Evolutionary conservation across 1,284 basidiomycete species (phyloP).

Genomic region (Apiotrichum brassicae): DNA sequence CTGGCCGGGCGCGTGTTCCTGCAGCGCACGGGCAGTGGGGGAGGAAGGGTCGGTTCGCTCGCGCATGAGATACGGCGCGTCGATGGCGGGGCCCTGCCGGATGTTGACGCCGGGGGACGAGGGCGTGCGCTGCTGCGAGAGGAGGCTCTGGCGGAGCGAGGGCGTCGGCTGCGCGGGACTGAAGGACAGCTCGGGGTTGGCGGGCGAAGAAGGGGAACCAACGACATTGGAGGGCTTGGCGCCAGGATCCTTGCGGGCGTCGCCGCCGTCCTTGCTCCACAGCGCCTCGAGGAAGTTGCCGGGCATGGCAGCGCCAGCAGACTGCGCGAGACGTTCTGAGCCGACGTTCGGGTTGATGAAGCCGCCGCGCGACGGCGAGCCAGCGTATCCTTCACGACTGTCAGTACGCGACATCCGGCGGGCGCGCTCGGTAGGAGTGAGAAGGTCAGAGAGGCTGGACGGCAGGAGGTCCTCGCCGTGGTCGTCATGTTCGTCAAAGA

Average conservation of each 20-base stretch:
- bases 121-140: slow-evolving; percentile 29
- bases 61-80: slow-evolving; percentile 29
- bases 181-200: slow-evolving; percentile 26
- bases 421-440: slow-evolving; percentile 74
- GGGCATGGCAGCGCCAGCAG: slow-evolving; percentile 39
- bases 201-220: not conserved
- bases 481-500: slow-evolving; percentile 47
- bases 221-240: not conserved
- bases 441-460: slow-evolving; percentile 72
- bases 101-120: slow-evolving; percentile 9
- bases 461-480: slow-evolving; percentile 82
- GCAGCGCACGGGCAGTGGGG: slow-evolving; percentile 34
- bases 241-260: slow-evolving; percentile 24
- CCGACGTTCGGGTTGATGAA: slow-evolving; percentile 21
- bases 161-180: slow-evolving; percentile 21
- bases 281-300: slow-evolving; percentile 39
- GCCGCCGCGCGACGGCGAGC: slow-evolving; percentile 23
- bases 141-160: slow-evolving; percentile 25
- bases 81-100: slow-evolving; percentile 17
- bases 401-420: slow-evolving; percentile 63
- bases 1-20: slow-evolving; percentile 45
- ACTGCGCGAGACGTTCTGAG: slow-evolving; percentile 40
- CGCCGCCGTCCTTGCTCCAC: slow-evolving; percentile 42
- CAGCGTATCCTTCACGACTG: slow-evolving; percentile 31
- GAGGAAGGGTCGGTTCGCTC: slow-evolving; percentile 29